Base-by-base conservation (phyloP, 2,329 filamentous ascomycete species). In the Juglanconis oblonga region DNA sequence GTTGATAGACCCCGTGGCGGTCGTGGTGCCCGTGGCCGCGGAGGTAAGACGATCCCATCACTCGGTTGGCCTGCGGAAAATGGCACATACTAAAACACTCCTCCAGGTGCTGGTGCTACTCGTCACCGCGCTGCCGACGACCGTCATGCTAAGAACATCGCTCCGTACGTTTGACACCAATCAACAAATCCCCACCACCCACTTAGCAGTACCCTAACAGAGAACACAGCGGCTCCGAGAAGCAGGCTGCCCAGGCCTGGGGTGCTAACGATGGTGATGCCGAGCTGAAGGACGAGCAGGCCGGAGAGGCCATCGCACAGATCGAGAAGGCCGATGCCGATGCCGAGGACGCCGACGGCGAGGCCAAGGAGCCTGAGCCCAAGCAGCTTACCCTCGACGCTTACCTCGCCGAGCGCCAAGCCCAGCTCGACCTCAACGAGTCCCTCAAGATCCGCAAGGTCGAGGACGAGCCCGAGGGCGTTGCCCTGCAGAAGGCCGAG, bases 211-310 rank as follows among this genome's bases (percentile, higher is more conserved):
- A 29, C 40, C 14, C 55, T 51, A 40, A 58, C 38, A 31, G 5
- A 42, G 9, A 47, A 52, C 11, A 55, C 49, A 61, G 90, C 71
- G 89, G 91, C 66, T 89, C 90, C 72, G 89, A 92, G 70, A 96
- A 96, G 86, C 89, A 94, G 79, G 87, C 89, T 74, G 90, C 87
- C 72, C 90, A 94, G 77, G 90, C 91, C 70, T 98, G 94, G 92
- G 95, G 94, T 70, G 88, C 86, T 72, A 83, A 84, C 69, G 89
- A 91, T 73, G 95, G 92, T 71, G 81, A 88, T 64, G 89, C 89
- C 72, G 92, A 96, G 80, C 87, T 90, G 79, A 90, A 90, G 73
- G 95, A 98, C 71, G 95, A 98, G 84, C 86, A 91, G 78, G 92
- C 89, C 69, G 95, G 90, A 69, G 92, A 96, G 76, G 89, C 86